Base-by-base conservation (phyloP, 306 rosid genomes). In the Spatholobus suberectus region DNA sequence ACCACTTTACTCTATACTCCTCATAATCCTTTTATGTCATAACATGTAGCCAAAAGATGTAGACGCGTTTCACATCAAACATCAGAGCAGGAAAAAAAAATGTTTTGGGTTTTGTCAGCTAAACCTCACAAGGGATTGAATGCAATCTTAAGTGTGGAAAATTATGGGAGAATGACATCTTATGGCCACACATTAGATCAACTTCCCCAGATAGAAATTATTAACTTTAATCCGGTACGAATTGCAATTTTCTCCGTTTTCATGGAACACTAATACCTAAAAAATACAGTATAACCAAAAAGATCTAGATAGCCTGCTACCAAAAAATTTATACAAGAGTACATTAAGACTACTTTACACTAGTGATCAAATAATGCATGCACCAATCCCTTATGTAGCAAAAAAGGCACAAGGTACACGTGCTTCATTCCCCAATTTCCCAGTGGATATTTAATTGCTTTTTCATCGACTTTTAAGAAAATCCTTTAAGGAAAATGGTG, bases 401-500 rank as follows among this genome's bases (percentile, higher is more conserved):
- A 80, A 70, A 61, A 77, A 70, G 67, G 72, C 66, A 34, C 65
- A 46, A 80, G 81, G 81, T 58, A 83, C 65, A 52, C 47, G 43
- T 32, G 83, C 82, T 57, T 73, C 89, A 52, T 37, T 71, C 75
- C 76, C 72, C 75, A 66, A 8, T 52, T 35, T 34, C 20, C 61
- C 20, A 37, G 41, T 37, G 41, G 62, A 78, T 40, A 61, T 81
- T 83, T 82, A 44, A 78, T 23, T 8, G 21, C 70, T 76, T 71
- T 35, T 23, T 14, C 62, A 78, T 87, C 83, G 90, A 82, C 95
- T 85, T 83, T 87, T 84, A 52, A 94, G 88, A 69, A 92, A 94
- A 71, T 94, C 90, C 85, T 82, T 77, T 82, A 92, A 77, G 79
- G 93, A 89, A 89, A 95, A 95, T 21, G 91, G 65, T 11, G 81